Percentiles rank a stretch among this genome's conserved stretches.
Evolutionary conservation across 2,329 filamentous ascomycete species (phyloP).

Genomic region (Exserohilum turcica): DNA sequence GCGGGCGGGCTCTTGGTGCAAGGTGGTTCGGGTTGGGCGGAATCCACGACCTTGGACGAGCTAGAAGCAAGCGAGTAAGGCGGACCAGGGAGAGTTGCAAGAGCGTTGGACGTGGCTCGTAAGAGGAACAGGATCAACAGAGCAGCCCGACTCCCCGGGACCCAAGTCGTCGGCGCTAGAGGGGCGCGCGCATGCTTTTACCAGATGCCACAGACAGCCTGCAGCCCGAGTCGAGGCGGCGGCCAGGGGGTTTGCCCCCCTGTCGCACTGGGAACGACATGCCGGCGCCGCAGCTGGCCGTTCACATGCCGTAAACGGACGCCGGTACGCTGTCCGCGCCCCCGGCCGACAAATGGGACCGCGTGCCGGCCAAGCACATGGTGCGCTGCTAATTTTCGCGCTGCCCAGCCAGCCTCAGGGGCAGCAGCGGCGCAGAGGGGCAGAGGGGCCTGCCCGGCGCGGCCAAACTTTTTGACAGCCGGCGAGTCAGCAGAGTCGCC

Average conservation of each 20-base stretch:
- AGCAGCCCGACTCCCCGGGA: constrained; percentile 30
- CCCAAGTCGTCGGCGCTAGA: constrained; percentile 14
- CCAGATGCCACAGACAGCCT: constrained; percentile 4
- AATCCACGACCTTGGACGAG: constrained; percentile 43
- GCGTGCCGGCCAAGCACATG: constrained; percentile 18
- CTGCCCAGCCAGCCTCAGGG: constrained; percentile 29
- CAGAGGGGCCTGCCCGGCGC: neutral
- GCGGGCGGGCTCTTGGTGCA: constrained; percentile 29
- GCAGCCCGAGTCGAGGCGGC: constrained; percentile 10
- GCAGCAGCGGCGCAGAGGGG: constrained; percentile 16
- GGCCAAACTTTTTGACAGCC: constrained; percentile 22
- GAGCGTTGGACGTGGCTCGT: constrained; percentile 45
- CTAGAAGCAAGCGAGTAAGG: constrained; percentile 42
- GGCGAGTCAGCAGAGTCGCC: constrained; percentile 40
- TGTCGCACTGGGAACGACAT: constrained; percentile 34
- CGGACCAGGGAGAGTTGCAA: constrained; percentile 37
- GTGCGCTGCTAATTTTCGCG: constrained; percentile 15
- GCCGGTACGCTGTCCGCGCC: constrained; percentile 30
- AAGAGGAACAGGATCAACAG: constrained; percentile 40
- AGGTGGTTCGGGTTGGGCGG: constrained; percentile 39
- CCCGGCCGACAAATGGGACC: constrained; percentile 41
- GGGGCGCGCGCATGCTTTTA: constrained; percentile 11
- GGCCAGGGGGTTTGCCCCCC: constrained; percentile 22
- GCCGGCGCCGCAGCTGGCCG: constrained; percentile 33
- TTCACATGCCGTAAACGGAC: constrained; percentile 32